Base-by-base conservation (phyloP, 805 yeast genomes). In the Ogataea nonfermentans region DNA sequence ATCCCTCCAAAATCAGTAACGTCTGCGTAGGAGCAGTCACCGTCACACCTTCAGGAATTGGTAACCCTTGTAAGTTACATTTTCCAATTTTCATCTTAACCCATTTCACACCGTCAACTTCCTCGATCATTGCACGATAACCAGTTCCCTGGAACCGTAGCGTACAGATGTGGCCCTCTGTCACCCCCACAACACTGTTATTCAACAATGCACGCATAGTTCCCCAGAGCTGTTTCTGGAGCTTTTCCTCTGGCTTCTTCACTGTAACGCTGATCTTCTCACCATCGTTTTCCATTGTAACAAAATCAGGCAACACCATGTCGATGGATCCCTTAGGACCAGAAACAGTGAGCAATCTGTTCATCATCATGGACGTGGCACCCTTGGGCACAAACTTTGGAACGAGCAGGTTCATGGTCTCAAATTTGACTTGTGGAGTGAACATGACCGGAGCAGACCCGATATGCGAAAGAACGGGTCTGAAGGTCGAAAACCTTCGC, bases 71-170 rank as follows among this genome's bases (percentile, higher is more conserved):
- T 28, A 81, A 78, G 51, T 81, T 80, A 33, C 95, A 88, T 56
- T 81, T 87, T 24, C 99, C 99, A 16, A 90, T 83, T 59, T 93
- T 89, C 62, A 91, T 74, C 44, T 77, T 74, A 12, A 91, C 82
- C 59, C 74, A 71, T 42, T 76, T 70, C 24, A 65, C 67, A 12
- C 78, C 79, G 16, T 64, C 65, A 19, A 69, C 66, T 32, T 74
- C 75, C 51, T 86, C 95, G 13, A 91, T 59, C 45, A 77, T 72
- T 2, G 95, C 96, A 65, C 98, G 81, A 74, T 85, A 93, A 61
- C 99, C 99, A 9, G 98, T 91, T 49, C 99, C 99, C 12, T 88
- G 95, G 51, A 93, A 82, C 64, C 80, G 85, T 48, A 93, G 72
- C 40, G 90, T 84, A 17, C 93, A 79, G 46, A 88, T 65, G 61